Base-by-base conservation (phyloP, 768 basidiomycete genomes). In the Auriscalpium orientale region DNA sequence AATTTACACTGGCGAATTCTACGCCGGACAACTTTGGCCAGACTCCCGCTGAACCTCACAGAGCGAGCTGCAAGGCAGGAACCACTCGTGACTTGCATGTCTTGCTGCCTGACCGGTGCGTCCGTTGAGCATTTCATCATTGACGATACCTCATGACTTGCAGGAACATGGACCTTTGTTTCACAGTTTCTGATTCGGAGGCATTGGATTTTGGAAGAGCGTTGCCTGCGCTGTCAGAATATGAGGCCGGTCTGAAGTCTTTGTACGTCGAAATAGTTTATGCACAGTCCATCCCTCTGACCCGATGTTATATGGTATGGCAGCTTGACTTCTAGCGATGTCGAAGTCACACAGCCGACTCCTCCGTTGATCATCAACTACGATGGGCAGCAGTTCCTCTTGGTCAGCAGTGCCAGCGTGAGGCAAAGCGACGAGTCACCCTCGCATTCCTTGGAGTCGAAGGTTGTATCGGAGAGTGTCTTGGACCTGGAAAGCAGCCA, bases 401-500 rank as follows among this genome's bases (percentile, higher is more conserved):
- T 87, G 9, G 69, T 76, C 48, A 69, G 72, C 9, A 78, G 67
- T 58, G 71, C 68, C 28, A 83, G 69, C 60, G 72, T 84, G 34
- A 77, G 78, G 34, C 79, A 78, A 63, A 76, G 70, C 58, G 51
- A 57, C 12, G 71, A 77, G 50, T 46, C 33, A 57, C 36, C 56
- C 66, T 45, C 46, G 58, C 28, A 28, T 28, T 60, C 51, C 5
- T 33, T 36, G 16, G 34, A 57, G 20, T 55, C 58, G 40, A 56
- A 44, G 64, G 71, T 36, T 12, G 62, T 71, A 22, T 74, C 65
- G 33, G 85, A 87, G 65, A 81, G 73, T 53, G 62, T 72, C 13
- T 56, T 79, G 12, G 84, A 86, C 61, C 66, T 80, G 20, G 84
- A 83, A 60, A 79, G 74, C 55, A 74, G 74, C 21, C 74, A 83